Base-by-base conservation (phyloP, 352 stramenopile species). In the Pythium biforme region DNA sequence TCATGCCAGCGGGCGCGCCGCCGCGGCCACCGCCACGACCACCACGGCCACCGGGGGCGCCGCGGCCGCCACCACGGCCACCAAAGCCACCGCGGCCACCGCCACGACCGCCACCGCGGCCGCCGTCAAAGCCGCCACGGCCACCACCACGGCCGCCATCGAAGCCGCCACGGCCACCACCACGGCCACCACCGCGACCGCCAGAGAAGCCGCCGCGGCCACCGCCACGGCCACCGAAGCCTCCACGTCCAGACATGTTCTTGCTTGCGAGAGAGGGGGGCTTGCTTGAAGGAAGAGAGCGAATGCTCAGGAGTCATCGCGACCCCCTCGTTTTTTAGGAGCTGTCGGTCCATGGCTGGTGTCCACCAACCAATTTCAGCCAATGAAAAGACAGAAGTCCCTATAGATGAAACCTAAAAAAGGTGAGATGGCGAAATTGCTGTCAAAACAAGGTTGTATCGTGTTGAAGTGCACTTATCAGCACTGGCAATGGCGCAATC, bases 1-100 rank as follows among this genome's bases (percentile, higher is more conserved):
- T 96, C 90, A 98, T 98, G 63, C 96, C 95, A 10, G 90, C 89
- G 48, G 81, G 49, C n/a, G 87, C 74, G 37, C 89, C 74, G 19
- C 86, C 79, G 50, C 88, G 59, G n/a, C 88, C 67, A 49, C 90
- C 73, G 19, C 89, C 74, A 60, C 90, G 59, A 51, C 87, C 69
- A 39, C 85, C 68, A 29, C 84, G 65, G 57, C 80, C 53, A 25
- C 79, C 64, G 23, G 83, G 70, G 50, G 73, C 68, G 23, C 81
- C 74, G 23, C 85, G 70, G 50, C 74, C 68, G 23, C 81, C 74
- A 59, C 80, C 67, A 40, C 79, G 64, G 43, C 75, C 53, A 39
- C 77, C 67, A 33, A n/a, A n/a, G 57, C 80, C 53, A 23, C 79
- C 64, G 23, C 85, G 70, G 51, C 75, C 68, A 23, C 81, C 74